phyloP scores from a whole-genome alignment of 495 filamentous ascomycete genomes.

The Aspergillus panamensis region DNA sequence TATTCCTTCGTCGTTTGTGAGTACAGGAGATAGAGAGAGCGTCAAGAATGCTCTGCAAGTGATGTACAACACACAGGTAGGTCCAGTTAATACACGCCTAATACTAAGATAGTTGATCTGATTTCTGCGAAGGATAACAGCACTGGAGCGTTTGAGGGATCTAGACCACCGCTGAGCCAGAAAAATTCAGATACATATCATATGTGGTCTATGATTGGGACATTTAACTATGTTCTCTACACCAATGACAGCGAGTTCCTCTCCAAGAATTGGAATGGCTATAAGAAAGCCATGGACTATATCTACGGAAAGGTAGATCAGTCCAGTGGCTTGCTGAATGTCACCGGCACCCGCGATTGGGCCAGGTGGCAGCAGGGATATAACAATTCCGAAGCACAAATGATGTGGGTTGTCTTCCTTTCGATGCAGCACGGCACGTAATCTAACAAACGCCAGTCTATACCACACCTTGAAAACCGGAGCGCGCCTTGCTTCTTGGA shows the following conservation, averaged over 20 bases:
- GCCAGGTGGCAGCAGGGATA: slow-evolving; percentile 51
- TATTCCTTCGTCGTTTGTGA: slow-evolving; percentile 53
- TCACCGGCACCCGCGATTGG: slow-evolving; percentile 56
- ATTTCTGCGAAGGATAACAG: slow-evolving; percentile 13
- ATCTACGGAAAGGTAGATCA: slow-evolving; percentile 50
- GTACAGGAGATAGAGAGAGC: slow-evolving; percentile 56
- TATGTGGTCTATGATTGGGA: slow-evolving; percentile 61
- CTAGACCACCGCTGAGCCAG: slow-evolving; percentile 55
- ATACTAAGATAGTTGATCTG: too few species aligned
- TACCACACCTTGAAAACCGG: slow-evolving; percentile 52
- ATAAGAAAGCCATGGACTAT: slow-evolving; percentile 52
- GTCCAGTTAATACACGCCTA: background rate
- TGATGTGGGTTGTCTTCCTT: slow-evolving; percentile 37
- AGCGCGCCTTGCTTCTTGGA: slow-evolving; percentile 49
- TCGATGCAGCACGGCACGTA: background rate
- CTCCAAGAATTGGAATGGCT: slow-evolving; percentile 46
- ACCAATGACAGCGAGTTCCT: slow-evolving; percentile 54
- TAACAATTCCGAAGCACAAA: slow-evolving; percentile 54
- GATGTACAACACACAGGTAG: slow-evolving; percentile 57
- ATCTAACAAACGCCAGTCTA: slow-evolving; percentile 29
- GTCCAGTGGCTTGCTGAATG: slow-evolving; percentile 50
- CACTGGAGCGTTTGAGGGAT: slow-evolving; percentile 53
- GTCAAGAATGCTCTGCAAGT: slow-evolving; percentile 59
- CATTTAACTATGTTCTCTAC: slow-evolving; percentile 59
- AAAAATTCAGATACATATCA: slow-evolving; percentile 60